phyloP scores from a whole-genome alignment of 2,329 filamentous ascomycete genomes.

The Colletotrichum spinosum region DNA sequence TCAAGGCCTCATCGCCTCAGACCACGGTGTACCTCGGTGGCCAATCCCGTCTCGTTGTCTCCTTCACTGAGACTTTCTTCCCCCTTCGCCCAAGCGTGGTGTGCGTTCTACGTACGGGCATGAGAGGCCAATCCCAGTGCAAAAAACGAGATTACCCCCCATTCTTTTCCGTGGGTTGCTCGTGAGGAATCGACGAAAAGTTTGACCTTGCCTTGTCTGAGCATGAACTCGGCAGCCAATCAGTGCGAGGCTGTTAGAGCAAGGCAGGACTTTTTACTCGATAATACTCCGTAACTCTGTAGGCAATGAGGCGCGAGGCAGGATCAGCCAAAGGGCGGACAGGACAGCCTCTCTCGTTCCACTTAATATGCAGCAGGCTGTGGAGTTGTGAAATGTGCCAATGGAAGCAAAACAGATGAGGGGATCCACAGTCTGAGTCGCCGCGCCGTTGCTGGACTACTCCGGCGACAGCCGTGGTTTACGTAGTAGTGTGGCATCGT shows the following conservation, averaged over 20 bases:
- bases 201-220: slow-evolving; percentile 13
- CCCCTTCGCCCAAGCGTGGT: too few relatives aligned
- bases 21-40: slow-evolving; percentile 16
- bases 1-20: slow-evolving; percentile 6
- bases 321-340: slow-evolving; percentile 6
- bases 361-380: slow-evolving; percentile 14
- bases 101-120: too few relatives aligned
- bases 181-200: not conserved
- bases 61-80: slow-evolving; percentile 9
- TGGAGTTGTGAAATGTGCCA: slow-evolving; percentile 8
- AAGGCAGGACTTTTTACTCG: too few relatives aligned
- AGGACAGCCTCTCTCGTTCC: not conserved
- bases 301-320: too few relatives aligned
- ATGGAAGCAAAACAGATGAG: slow-evolving; percentile 2
- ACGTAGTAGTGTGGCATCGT: too few relatives aligned
- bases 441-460: too few relatives aligned
- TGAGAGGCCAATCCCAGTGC: too few relatives aligned
- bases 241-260: slow-evolving; percentile 11
- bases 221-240: slow-evolving; percentile 6
- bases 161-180: too few relatives aligned
- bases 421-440: slow-evolving; percentile 7
- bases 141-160: too few relatives aligned
- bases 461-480: too few relatives aligned
- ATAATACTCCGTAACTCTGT: too few relatives aligned
- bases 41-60: slow-evolving; percentile 5